These are phyloP conservation scores for Capsella bursapastoris DNA, from an alignment of 345 rosid genomes.

Conservation along the genomic window DNA sequence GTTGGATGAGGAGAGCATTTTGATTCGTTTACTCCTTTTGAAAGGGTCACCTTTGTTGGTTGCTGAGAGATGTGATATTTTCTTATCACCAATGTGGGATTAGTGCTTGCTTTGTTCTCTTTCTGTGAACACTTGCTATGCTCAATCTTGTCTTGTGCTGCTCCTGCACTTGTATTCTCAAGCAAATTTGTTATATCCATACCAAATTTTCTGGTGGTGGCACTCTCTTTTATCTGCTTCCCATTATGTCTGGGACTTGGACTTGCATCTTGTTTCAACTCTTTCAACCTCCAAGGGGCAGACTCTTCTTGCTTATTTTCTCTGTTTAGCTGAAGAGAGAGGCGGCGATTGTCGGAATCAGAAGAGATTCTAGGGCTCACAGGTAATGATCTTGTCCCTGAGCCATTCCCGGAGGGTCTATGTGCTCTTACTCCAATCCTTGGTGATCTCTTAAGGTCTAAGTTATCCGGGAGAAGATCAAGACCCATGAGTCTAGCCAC, in stretches of 20 bases:
- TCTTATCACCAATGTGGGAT: neutral
- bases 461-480: slow-evolving; percentile 69
- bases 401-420: neutral
- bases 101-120: slow-evolving; percentile 14
- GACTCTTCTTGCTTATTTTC: slow-evolving; percentile 52
- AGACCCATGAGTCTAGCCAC: slow-evolving; percentile 95
- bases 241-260: slow-evolving; percentile 54
- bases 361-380: slow-evolving; percentile 75
- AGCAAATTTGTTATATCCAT: slow-evolving; percentile 69
- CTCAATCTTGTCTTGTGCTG: neutral
- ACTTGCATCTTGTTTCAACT: slow-evolving; percentile 53
- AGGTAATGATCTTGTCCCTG: slow-evolving; percentile 61
- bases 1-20: no score
- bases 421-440: slow-evolving; percentile 31
- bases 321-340: slow-evolving; percentile 72
- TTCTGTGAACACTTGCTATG: slow-evolving; percentile 2
- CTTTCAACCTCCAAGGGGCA: slow-evolving; percentile 42
- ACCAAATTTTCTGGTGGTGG: slow-evolving; percentile 54
- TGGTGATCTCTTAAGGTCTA: slow-evolving; percentile 46
- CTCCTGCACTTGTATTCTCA: slow-evolving; percentile 25
- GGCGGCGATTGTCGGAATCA: slow-evolving; percentile 60
- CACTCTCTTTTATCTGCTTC: slow-evolving; percentile 61
- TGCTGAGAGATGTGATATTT: slow-evolving; percentile 3
- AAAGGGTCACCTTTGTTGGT: slow-evolving; percentile 1
- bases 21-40: neutral